These are phyloP conservation scores for Mycena sanguinolenta DNA, from an alignment of 768 basidiomycete genomes.

Conservation along the genomic window DNA sequence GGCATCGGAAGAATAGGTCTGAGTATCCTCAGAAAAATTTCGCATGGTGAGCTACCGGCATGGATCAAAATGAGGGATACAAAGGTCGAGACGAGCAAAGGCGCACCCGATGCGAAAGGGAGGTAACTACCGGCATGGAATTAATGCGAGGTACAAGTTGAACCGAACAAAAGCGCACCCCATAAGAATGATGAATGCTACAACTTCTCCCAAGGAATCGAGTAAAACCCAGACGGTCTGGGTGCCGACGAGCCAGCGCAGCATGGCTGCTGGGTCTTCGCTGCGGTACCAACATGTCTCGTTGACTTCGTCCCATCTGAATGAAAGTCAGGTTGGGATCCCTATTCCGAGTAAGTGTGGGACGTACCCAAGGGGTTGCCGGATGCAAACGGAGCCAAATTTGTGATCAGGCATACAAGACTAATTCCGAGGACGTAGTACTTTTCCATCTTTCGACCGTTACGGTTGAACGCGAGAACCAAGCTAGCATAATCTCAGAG, in stretches of 20 bases:
- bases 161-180: not conserved
- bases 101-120: too few relatives aligned
- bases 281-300: constrained; percentile 11
- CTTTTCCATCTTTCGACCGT: constrained; percentile 22
- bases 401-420: constrained; percentile 4
- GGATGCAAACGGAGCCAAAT: constrained; percentile 7
- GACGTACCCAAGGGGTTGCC: constrained; percentile 14
- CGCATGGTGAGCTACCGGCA: not conserved
- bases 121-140: too few relatives aligned
- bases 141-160: too few relatives aligned
- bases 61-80: too few relatives aligned
- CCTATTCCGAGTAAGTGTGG: not conserved
- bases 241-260: constrained; percentile 20
- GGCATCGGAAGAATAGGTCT: constrained; percentile 1
- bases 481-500: constrained; percentile 12
- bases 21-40: not conserved
- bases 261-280: constrained; percentile 1
- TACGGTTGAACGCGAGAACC: constrained; percentile 4
- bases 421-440: constrained; percentile 13
- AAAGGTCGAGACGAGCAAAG: too few relatives aligned
- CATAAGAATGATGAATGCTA: constrained; percentile 3
- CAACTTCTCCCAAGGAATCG: constrained; percentile 9
- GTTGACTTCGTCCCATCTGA: constrained; percentile 25
- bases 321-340: not conserved
- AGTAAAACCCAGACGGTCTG: constrained; percentile 22